phyloP scores from a whole-genome alignment of 306 rosid genomes.

The Prunus fruticosa region DNA sequence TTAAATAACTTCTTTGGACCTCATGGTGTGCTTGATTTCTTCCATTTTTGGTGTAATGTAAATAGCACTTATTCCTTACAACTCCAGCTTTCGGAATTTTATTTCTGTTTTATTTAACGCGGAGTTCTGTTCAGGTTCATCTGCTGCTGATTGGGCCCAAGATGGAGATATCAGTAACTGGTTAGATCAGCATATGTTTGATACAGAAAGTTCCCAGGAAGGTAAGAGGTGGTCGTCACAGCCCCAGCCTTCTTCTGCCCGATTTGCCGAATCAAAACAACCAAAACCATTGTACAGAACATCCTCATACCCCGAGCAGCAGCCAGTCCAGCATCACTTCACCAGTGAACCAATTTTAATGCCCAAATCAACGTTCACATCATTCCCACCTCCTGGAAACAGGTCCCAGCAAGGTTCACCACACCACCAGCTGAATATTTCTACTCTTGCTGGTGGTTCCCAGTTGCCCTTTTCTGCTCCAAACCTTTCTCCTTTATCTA shows the following conservation, averaged over 20 bases:
- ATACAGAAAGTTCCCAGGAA: conserved; percentile 43
- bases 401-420: conserved; percentile 55
- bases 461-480: conserved; percentile 47
- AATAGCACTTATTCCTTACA: background rate
- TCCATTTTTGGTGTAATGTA: background rate
- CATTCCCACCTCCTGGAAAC: conserved; percentile 56
- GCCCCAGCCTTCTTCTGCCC: conserved; percentile 48
- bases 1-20: background rate
- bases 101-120: conserved; percentile 32
- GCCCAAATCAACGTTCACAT: conserved; percentile 52
- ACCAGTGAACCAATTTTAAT: conserved; percentile 56
- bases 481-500: conserved; percentile 44
- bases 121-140: conserved; percentile 49
- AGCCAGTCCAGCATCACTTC: conserved; percentile 61
- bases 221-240: conserved; percentile 70
- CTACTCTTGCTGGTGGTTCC: conserved; percentile 46
- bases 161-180: conserved; percentile 46
- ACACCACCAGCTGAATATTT: conserved; percentile 44
- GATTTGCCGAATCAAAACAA: conserved; percentile 51
- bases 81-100: background rate
- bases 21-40: background rate
- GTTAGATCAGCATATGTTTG: conserved; percentile 51
- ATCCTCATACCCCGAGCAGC: conserved; percentile 84
- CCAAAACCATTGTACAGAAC: conserved; percentile 76
- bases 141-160: conserved; percentile 56